Evolutionary conservation across 169 alveolate genomes (phyloP).

Genomic region (Cryptosporidium xiaoi): DNA sequence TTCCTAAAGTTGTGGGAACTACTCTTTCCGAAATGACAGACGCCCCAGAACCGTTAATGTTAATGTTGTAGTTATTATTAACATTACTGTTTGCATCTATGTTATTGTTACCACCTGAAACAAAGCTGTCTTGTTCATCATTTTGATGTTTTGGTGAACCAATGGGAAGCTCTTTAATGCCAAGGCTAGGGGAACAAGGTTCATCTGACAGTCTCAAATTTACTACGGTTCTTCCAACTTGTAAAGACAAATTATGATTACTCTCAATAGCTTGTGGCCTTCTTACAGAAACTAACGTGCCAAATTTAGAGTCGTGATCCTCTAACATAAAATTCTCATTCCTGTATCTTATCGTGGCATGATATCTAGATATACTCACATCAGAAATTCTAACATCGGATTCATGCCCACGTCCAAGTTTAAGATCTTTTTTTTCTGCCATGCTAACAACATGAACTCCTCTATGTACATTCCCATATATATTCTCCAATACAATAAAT

Average conservation of each 20-base stretch:
- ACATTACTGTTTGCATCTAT: not conserved
- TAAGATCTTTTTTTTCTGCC: slow-evolving; percentile 83
- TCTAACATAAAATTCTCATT: slow-evolving; percentile 91
- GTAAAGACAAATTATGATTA: slow-evolving; percentile 72
- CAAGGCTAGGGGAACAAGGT: slow-evolving; percentile 52
- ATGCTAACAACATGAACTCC: slow-evolving; percentile 86
- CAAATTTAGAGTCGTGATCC: slow-evolving; percentile 97
- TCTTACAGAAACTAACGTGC: slow-evolving; percentile 94
- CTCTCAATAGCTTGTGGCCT: slow-evolving; percentile 79
- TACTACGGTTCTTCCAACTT: slow-evolving; percentile 82
- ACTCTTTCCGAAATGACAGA: too few species aligned
- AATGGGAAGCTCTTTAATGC: slow-evolving; percentile 65
- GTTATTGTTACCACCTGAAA: not conserved
- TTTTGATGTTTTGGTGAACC: slow-evolving; percentile 27
- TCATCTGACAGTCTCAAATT: slow-evolving; percentile 75
- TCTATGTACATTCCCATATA: slow-evolving; percentile 82
- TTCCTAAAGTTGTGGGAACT: too few species aligned
- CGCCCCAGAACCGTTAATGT: not conserved
- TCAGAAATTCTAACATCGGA: slow-evolving; percentile 97
- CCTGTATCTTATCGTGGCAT: slow-evolving; percentile 92
- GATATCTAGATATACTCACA: slow-evolving; percentile 96
- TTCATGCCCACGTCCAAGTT: slow-evolving; percentile 98
- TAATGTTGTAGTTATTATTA: not conserved
- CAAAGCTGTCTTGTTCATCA: not conserved
- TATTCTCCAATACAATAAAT: slow-evolving; percentile 89